Percentiles rank a stretch among this genome's conserved stretches.
phyloP scores from a whole-genome alignment of 352 stramenopile species.

The Phytopythium kandeliae region DNA sequence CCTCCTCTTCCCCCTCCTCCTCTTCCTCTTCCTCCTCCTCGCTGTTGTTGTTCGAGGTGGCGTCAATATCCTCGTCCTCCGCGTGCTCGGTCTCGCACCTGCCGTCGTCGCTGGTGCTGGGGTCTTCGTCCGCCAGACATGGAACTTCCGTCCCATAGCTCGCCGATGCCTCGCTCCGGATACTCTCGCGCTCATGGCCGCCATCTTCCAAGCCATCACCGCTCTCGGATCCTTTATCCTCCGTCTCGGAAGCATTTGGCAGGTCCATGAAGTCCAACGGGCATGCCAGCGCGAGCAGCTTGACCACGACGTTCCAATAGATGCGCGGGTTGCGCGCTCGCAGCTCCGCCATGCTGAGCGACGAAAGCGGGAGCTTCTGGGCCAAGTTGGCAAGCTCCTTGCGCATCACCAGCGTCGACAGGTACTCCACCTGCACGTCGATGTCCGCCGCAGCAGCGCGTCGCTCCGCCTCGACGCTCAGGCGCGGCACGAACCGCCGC shows the following conservation, averaged over 20 bases:
- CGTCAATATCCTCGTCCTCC: background rate
- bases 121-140: background rate
- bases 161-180: background rate
- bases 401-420: conserved; percentile 36
- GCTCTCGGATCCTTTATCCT: background rate
- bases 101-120: background rate
- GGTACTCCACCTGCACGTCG: conserved; percentile 37
- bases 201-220: background rate
- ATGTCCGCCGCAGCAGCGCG: background rate
- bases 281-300: conserved; percentile 34
- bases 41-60: background rate
- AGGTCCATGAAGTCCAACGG: conserved; percentile 41
- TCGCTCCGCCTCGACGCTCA: conserved; percentile 23
- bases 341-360: conserved; percentile 30
- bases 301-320: conserved; percentile 60
- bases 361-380: conserved; percentile 28
- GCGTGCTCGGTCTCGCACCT: background rate
- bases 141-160: conserved; percentile 1
- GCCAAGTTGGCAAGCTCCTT: conserved; percentile 37
- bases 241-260: conserved; percentile 15
- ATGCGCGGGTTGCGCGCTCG: conserved; percentile 29
- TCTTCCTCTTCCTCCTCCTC: background rate
- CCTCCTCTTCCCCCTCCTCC: too few relatives aligned
- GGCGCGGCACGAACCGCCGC: conserved; percentile 24
- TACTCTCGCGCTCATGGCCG: background rate